Base-by-base conservation (phyloP, 805 yeast species). In the Nakazawaea laoshanensis region DNA sequence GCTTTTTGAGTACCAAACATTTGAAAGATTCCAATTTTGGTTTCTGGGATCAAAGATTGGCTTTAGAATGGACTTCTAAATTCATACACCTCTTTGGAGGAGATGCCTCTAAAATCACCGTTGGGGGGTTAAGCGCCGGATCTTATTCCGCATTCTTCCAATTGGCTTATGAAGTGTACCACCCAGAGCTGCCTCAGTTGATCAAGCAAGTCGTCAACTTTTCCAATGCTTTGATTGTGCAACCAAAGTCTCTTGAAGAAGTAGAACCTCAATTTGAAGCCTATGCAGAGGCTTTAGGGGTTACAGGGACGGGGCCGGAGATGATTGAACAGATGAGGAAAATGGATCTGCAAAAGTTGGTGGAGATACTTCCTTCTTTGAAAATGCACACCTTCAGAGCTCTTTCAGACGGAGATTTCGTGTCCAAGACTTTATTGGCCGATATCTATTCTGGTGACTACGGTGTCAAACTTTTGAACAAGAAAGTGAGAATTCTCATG, bases 101-200 rank as follows among this genome's bases (percentile, higher is more conserved):
- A 21, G 62, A 70, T 43, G 49, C 63, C 1, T 49, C 48, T 8
- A 47, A 50, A 24, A 53, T 70, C 20, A 59, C 74, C 0, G 48
- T 67, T 19, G 57, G 61, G 24, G 76, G 76, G 3, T 50, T 67
- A 25, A 55, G 65, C 20, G 70, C 75, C 3, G 77, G 76, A 5
- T 57, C 65, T 6, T 55, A 59, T 33, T 61, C 67, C 4, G 51
- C 63, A 2, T 58, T 59, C 31, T 60, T 56, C 43, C 70, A 64
- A 42, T 37, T 63, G 20, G 61, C 63, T 1, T 63, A 63, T 42
- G 68, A 63, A 37, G 24, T 60, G 10, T 63, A 63, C 40, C 58
- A 63, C 33, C 63, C 64, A 9, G 54, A 58, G 22, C 64, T 20
- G 4, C 31, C 39, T 6, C 70, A 61, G 42, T 51, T 63, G 28